These are phyloP conservation scores for Saccharomyces pastorianus DNA, from an alignment of 1,139 yeast genomes.

Conservation along the genomic window DNA sequence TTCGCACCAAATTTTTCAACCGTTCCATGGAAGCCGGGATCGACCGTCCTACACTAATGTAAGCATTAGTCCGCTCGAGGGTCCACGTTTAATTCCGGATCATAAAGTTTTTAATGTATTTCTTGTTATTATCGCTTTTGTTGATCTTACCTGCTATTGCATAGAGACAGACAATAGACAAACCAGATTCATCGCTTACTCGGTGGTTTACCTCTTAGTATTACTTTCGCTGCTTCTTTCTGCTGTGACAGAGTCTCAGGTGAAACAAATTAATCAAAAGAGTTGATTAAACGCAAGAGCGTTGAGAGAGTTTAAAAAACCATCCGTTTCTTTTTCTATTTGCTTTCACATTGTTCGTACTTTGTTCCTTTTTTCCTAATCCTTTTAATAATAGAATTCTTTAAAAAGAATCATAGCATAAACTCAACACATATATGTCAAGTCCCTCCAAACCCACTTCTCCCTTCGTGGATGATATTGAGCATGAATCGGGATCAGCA, in stretches of 20 bases:
- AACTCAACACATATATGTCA: slow-evolving; percentile 2
- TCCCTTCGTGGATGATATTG: slow-evolving; percentile 4
- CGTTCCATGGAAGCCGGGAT: not conserved
- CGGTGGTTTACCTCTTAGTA: not conserved
- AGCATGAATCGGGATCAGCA: not conserved
- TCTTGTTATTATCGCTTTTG: not conserved
- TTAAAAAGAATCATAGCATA: not conserved
- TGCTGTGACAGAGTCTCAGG: not conserved
- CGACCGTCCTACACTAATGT: not conserved
- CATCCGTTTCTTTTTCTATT: not conserved
- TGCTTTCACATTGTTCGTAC: not conserved
- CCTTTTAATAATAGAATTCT: not conserved
- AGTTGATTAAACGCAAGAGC: not conserved
- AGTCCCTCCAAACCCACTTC: slow-evolving; percentile 6
- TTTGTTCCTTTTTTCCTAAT: not conserved
- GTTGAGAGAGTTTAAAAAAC: not conserved
- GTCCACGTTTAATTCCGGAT: not conserved
- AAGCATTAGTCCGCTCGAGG: not conserved
- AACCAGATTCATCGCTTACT: not conserved
- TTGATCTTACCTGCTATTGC: not conserved
- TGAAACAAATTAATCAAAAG: not conserved
- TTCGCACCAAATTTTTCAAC: not conserved
- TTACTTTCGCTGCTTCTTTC: not conserved
- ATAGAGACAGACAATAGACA: not conserved
- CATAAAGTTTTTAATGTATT: not conserved